Conservation (phyloP, 1,284 basidiomycete species). For the Microbotryum violaceum region DNA sequence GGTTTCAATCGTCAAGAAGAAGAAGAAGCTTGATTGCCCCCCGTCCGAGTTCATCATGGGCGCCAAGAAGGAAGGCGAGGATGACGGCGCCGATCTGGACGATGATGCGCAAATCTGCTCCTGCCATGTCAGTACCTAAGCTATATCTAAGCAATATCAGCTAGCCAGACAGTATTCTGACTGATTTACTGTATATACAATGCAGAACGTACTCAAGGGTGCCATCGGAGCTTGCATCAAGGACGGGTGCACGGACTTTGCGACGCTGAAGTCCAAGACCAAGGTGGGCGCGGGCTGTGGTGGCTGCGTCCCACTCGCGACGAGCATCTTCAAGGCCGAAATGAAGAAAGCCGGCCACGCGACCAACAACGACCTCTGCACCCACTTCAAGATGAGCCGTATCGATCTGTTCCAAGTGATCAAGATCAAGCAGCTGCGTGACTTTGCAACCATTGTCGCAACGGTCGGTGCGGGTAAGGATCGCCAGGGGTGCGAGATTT, state of each 20-base stretch:
- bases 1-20: slow-evolving; percentile 63
- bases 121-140: slow-evolving; percentile 48
- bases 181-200: too few relatives aligned
- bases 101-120: slow-evolving; percentile 64
- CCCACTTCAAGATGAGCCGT: slow-evolving; percentile 61
- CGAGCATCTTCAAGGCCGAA: slow-evolving; percentile 55
- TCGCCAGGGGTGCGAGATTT: slow-evolving; percentile 54
- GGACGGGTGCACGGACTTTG: slow-evolving; percentile 49
- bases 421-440: slow-evolving; percentile 58
- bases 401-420: slow-evolving; percentile 62
- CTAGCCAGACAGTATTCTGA: slow-evolving; percentile 3
- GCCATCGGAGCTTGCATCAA: slow-evolving; percentile 53
- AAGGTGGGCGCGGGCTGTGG: slow-evolving; percentile 66
- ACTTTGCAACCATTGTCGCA: slow-evolving; percentile 54
- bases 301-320: slow-evolving; percentile 58
- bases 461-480: slow-evolving; percentile 49
- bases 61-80: slow-evolving; percentile 49
- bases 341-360: slow-evolving; percentile 61
- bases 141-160: too few relatives aligned
- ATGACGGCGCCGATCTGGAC: slow-evolving; percentile 59
- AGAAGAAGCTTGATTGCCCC: slow-evolving; percentile 58
- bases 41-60: slow-evolving; percentile 63
- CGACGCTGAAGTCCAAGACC: slow-evolving; percentile 57
- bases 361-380: slow-evolving; percentile 57
- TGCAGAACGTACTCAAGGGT: slow-evolving; percentile 57